These are phyloP conservation scores for Macrophomina phaseolina DNA, from an alignment of 2,329 filamentous ascomycete species.

Conservation along the genomic window DNA sequence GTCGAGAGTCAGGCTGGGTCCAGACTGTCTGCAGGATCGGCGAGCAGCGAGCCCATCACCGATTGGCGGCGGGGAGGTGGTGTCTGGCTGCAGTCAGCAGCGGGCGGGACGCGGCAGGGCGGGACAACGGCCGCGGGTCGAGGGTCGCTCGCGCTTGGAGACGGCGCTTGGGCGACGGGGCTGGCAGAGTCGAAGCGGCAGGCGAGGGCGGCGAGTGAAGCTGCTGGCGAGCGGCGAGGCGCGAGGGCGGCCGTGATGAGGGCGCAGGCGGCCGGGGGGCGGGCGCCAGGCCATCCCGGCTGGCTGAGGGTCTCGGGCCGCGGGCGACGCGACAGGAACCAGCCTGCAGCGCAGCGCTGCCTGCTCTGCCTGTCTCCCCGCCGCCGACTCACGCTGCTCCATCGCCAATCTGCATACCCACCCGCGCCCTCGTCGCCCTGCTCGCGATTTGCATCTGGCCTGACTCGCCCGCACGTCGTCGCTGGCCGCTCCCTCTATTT, in stretches of 20 bases:
- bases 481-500: slow-evolving; percentile 11
- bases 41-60: background rate
- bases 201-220: background rate
- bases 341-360: background rate
- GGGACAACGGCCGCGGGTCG: slow-evolving; percentile 14
- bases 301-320: too few species aligned
- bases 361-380: background rate
- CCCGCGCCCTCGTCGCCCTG: background rate
- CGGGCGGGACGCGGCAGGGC: slow-evolving; percentile 7
- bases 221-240: background rate
- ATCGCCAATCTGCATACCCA: background rate
- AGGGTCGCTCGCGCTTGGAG: background rate
- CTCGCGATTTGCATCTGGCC: background rate
- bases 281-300: too few species aligned
- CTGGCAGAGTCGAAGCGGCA: background rate
- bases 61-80: background rate
- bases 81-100: background rate
- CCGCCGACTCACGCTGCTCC: background rate
- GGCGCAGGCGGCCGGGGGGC: background rate
- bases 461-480: slow-evolving; percentile 5
- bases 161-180: background rate
- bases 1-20: background rate
- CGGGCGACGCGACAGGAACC: background rate
- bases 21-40: slow-evolving; percentile 2
- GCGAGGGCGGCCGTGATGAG: background rate